Evolutionary conservation across 2,329 filamentous ascomycete species (phyloP).

Genomic region (Trichoderma simmonsii): DNA sequence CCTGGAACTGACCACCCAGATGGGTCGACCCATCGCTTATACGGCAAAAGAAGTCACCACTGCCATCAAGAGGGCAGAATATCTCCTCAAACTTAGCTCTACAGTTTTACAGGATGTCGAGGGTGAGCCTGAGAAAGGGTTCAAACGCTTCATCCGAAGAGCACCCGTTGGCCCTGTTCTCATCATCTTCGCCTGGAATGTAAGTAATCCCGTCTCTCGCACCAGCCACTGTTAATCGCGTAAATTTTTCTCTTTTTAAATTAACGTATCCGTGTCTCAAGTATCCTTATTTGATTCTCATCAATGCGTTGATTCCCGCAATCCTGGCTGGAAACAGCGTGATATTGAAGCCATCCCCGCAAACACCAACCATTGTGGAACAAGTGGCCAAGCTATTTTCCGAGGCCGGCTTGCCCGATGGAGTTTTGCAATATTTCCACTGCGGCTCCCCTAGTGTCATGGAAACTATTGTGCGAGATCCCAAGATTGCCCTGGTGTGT

Average conservation of each 20-base stretch:
- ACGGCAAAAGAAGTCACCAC: slow-evolving; percentile 80
- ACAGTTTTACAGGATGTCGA: slow-evolving; percentile 76
- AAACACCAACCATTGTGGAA: slow-evolving; percentile 90
- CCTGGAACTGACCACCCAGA: slow-evolving; percentile 84
- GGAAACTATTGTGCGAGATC: slow-evolving; percentile 73
- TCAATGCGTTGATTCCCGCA: slow-evolving; percentile 92
- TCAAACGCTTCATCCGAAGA: slow-evolving; percentile 87
- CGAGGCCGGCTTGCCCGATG: slow-evolving; percentile 75
- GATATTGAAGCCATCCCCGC: slow-evolving; percentile 90
- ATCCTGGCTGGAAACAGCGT: slow-evolving; percentile 86
- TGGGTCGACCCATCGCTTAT: slow-evolving; percentile 90
- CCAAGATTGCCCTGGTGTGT: slow-evolving; percentile 76
- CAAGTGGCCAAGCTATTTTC: slow-evolving; percentile 73
- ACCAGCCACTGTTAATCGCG: slow-evolving; percentile 1
- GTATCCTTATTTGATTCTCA: slow-evolving; percentile 92
- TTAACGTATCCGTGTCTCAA: slow-evolving; percentile 35
- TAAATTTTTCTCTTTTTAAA: background rate
- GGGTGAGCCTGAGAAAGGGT: slow-evolving; percentile 81
- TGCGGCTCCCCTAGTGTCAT: slow-evolving; percentile 75
- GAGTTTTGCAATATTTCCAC: slow-evolving; percentile 91
- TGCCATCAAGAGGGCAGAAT: slow-evolving; percentile 79
- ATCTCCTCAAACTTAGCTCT: slow-evolving; percentile 78
- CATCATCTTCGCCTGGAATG: slow-evolving; percentile 94
- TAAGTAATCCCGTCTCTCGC: slow-evolving; percentile 45
- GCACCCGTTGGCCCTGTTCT: slow-evolving; percentile 83